Conservation (phyloP, 768 basidiomycete genomes). For the Tylopilus sp. region DNA sequence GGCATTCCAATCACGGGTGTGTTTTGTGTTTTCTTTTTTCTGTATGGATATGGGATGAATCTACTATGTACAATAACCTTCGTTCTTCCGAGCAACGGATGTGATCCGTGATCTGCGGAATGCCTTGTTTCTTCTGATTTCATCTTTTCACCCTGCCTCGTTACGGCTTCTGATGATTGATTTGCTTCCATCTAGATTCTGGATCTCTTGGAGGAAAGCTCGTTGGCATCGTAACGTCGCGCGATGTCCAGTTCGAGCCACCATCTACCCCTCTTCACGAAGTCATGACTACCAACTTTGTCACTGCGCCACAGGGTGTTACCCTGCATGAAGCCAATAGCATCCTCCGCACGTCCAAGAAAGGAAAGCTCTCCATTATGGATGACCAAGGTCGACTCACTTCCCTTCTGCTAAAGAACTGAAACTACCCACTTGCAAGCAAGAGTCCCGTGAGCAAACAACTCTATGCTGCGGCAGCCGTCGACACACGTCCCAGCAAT, state of each 20-base stretch:
- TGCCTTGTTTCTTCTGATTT: constrained; percentile 24
- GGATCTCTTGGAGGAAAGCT: constrained; percentile 88
- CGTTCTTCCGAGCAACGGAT: constrained; percentile 85
- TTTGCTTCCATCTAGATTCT: constrained; percentile 53
- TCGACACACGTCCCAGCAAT: constrained; percentile 91
- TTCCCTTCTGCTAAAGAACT: constrained; percentile 93
- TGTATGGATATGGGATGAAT: constrained; percentile 42
- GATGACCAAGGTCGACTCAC: constrained; percentile 62
- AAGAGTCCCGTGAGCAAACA: constrained; percentile 92
- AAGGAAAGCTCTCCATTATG: constrained; percentile 92
- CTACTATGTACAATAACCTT: constrained; percentile 59
- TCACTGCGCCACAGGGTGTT: constrained; percentile 85
- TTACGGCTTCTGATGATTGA: constrained; percentile 18
- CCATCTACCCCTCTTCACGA: constrained; percentile 60
- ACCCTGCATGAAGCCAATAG: constrained; percentile 90
- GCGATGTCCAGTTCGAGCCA: constrained; percentile 92
- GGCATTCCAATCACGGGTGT: constrained; percentile 96
- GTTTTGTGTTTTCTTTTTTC: constrained; percentile 40
- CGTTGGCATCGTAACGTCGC: constrained; percentile 92
- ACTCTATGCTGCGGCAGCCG: constrained; percentile 92
- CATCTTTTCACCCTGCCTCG: not conserved
- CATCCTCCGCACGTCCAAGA: constrained; percentile 93
- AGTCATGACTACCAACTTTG: constrained; percentile 87
- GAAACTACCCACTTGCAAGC: constrained; percentile 91
- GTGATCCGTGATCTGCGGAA: constrained; percentile 73